Conservation (phyloP, 2,329 filamentous ascomycete genomes). For the Monosporascus sp. region DNA sequence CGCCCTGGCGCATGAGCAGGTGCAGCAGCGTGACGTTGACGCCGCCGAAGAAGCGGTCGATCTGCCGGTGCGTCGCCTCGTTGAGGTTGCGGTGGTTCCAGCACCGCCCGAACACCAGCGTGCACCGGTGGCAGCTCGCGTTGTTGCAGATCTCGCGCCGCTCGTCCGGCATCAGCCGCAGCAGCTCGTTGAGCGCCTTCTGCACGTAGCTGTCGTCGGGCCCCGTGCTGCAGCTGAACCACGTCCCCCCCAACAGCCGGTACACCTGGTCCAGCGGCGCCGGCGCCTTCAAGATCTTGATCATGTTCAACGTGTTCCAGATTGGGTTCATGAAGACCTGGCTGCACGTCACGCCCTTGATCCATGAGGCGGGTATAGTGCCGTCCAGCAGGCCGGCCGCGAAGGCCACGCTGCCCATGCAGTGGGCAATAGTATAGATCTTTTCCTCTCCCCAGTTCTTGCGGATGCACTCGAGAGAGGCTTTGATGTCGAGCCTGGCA, state of each 20-base stretch:
- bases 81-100: slow-evolving; percentile 64
- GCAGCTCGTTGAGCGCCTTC: slow-evolving; percentile 45
- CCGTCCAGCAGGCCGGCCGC: slow-evolving; percentile 56
- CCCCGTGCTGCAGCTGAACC: slow-evolving; percentile 49
- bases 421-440: slow-evolving; percentile 57
- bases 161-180: slow-evolving; percentile 53
- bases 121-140: slow-evolving; percentile 55
- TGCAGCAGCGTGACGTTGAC: slow-evolving; percentile 54
- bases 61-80: slow-evolving; percentile 57
- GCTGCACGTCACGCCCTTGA: slow-evolving; percentile 52
- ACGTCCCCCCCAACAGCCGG: slow-evolving; percentile 40
- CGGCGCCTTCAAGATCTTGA: slow-evolving; percentile 47
- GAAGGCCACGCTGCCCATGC: slow-evolving; percentile 58
- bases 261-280: slow-evolving; percentile 47
- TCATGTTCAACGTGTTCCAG: slow-evolving; percentile 50
- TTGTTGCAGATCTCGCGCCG: slow-evolving; percentile 55
- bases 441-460: slow-evolving; percentile 27
- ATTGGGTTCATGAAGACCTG: slow-evolving; percentile 61
- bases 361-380: slow-evolving; percentile 51
- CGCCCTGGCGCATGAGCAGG: slow-evolving; percentile 53
- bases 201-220: slow-evolving; percentile 44
- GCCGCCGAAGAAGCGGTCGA: slow-evolving; percentile 58
- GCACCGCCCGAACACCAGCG: slow-evolving; percentile 56
- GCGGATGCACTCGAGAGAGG: slow-evolving; percentile 50
- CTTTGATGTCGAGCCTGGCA: slow-evolving; percentile 52